Evolutionary conservation across 768 basidiomycete genomes (phyloP).

Genomic region (Panellus pusillus): DNA sequence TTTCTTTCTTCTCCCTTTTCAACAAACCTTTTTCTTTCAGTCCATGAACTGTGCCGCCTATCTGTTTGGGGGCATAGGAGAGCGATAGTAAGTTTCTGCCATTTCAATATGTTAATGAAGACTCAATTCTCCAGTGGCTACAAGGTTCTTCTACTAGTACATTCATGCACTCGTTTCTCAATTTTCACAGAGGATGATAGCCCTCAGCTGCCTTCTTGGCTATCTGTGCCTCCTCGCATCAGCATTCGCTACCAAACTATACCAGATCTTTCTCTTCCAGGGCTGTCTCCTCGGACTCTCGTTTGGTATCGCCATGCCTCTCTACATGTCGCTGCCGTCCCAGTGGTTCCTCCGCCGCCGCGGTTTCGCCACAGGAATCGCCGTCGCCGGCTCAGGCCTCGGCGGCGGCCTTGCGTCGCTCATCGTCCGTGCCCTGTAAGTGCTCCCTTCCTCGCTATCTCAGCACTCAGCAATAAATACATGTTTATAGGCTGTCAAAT

Average conservation of each 20-base stretch:
- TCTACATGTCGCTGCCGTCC: slow-evolving; percentile 32
- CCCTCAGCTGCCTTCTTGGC: slow-evolving; percentile 27
- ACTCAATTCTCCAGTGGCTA: slow-evolving; percentile 16
- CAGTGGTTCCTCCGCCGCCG: slow-evolving; percentile 35
- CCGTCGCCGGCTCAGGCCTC: slow-evolving; percentile 33
- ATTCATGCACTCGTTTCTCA: not conserved
- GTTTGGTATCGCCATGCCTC: slow-evolving; percentile 26
- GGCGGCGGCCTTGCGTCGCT: slow-evolving; percentile 29
- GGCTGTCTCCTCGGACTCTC: slow-evolving; percentile 23
- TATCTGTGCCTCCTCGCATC: slow-evolving; percentile 29
- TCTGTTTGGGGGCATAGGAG: slow-evolving; percentile 32
- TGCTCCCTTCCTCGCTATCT: not conserved
- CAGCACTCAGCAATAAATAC: not conserved
- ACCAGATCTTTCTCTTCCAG: slow-evolving; percentile 33
- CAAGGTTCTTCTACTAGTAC: slow-evolving; percentile 13
- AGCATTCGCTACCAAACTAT: slow-evolving; percentile 31
- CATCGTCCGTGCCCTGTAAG: slow-evolving; percentile 24
- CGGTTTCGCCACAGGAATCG: slow-evolving; percentile 35
- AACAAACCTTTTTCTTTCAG: slow-evolving; percentile 17
- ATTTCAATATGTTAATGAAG: not conserved
- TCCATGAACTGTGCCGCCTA: slow-evolving; percentile 28
- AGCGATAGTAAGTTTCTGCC: slow-evolving; percentile 28
- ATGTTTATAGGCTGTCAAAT: slow-evolving; percentile 21
- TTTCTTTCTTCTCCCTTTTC: not conserved
- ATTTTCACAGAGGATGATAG: slow-evolving; percentile 28